A percentile compares a stretch with the other conserved stretches of the same genome.
phyloP scores from a whole-genome alignment of 345 rosid genomes.

The Hypericum androsaemum region DNA sequence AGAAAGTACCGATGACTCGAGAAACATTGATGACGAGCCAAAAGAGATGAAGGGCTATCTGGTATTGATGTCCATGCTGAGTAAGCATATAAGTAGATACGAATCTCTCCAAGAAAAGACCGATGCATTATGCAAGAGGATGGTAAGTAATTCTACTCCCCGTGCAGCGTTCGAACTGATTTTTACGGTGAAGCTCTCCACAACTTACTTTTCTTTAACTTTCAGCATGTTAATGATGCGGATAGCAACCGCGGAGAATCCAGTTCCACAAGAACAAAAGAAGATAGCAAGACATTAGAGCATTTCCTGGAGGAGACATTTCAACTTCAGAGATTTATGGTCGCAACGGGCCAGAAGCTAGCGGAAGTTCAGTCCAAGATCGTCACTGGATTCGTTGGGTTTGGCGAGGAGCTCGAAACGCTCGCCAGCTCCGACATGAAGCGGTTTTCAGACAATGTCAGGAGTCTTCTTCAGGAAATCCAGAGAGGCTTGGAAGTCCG shows the following conservation, averaged over 20 bases:
- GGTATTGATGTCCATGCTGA: constrained; percentile 49
- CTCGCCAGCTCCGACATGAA: constrained; percentile 47
- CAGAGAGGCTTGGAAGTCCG: constrained; percentile 90
- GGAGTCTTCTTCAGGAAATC: constrained; percentile 60
- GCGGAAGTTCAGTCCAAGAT: constrained; percentile 70
- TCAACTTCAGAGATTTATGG: constrained; percentile 76
- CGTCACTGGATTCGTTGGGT: constrained; percentile 36
- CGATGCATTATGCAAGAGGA: constrained; percentile 77
- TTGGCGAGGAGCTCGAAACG: constrained; percentile 36
- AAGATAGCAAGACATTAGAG: constrained; percentile 44
- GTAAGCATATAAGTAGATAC: constrained; percentile 69
- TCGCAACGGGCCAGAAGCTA: constrained; percentile 76
- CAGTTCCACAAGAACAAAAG: constrained; percentile 23
- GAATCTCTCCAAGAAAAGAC: constrained; percentile 81
- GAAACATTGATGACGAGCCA: constrained; percentile 18
- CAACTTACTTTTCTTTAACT: background rate
- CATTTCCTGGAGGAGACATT: constrained; percentile 78
- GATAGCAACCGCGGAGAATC: constrained; percentile 23
- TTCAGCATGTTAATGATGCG: constrained; percentile 48
- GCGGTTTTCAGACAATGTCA: constrained; percentile 53
- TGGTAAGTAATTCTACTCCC: constrained; percentile 37
- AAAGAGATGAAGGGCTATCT: constrained; percentile 32
- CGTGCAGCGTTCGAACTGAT: constrained; percentile 3
- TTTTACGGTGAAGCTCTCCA: background rate
- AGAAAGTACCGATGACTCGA: constrained; percentile 32